A percentile compares a stretch with the other conserved stretches of the same genome.
Conservation (phyloP, 2,329 filamentous ascomycete species). For the Fusarium bulbicola region DNA sequence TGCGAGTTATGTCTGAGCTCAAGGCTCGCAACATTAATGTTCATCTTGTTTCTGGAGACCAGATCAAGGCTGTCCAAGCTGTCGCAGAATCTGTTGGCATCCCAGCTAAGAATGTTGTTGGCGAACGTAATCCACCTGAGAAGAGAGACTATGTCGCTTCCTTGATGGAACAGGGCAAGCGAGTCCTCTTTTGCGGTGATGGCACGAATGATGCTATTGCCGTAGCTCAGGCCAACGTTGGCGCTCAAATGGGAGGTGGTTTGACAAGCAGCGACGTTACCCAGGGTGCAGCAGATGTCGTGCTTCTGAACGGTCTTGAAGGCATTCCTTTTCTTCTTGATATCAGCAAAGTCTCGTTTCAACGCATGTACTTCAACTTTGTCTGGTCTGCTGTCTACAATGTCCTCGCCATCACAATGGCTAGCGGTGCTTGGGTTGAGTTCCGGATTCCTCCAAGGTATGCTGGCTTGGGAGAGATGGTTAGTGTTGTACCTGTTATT, state of each 20-base stretch:
- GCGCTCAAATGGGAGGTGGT: conserved; percentile 4
- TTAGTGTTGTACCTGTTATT: neutral
- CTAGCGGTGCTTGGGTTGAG: conserved; percentile 13
- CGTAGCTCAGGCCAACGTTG: neutral
- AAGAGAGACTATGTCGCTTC: conserved; percentile 4
- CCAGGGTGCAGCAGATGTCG: neutral
- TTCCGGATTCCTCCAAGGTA: neutral
- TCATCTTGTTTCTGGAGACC: conserved; percentile 1
- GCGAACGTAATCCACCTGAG: neutral
- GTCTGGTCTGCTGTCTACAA: conserved; percentile 14
- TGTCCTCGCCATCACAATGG: conserved; percentile 1
- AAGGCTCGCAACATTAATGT: neutral
- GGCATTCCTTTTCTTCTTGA: conserved; percentile 1
- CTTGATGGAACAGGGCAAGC: neutral
- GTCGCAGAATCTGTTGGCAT: neutral
- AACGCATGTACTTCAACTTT: conserved; percentile 12
- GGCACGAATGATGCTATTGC: conserved; percentile 1
- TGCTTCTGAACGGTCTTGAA: neutral
- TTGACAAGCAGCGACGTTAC: conserved; percentile 5
- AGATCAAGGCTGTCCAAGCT: neutral
- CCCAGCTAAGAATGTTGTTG: neutral
- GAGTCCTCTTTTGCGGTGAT: neutral
- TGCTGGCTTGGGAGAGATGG: conserved; percentile 12
- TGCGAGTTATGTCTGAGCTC: neutral
- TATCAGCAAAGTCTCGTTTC: neutral